Conservation (phyloP, 2,329 filamentous ascomycete genomes). For the Albophoma yamanashiensis region DNA sequence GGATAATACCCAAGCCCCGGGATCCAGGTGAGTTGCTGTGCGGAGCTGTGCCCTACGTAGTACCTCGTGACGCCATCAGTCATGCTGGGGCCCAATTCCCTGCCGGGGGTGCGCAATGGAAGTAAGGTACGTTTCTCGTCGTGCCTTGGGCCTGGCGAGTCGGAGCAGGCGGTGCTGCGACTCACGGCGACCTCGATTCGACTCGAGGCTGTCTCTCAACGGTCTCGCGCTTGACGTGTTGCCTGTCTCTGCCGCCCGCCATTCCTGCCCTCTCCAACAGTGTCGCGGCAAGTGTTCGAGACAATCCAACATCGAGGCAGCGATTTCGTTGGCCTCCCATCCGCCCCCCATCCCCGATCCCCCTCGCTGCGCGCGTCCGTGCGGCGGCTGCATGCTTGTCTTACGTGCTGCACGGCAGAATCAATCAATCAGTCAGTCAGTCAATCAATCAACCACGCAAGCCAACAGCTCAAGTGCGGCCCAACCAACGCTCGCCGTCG, state of each 20-base stretch:
- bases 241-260: background rate
- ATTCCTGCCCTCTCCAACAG: background rate
- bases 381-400: constrained; percentile 1
- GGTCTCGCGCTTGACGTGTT: background rate
- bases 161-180: background rate
- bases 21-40: background rate
- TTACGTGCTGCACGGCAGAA: constrained; percentile 1
- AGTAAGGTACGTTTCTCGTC: background rate
- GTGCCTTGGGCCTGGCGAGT: no score
- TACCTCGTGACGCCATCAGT: background rate
- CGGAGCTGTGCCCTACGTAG: background rate
- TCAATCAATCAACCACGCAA: background rate
- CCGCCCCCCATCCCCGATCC: background rate
- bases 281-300: background rate
- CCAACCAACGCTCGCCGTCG: background rate
- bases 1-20: no score
- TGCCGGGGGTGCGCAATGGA: background rate
- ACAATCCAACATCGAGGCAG: background rate
- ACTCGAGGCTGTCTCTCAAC: background rate
- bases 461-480: background rate
- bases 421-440: background rate
- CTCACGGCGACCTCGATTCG: background rate
- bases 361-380: background rate
- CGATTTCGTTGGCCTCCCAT: background rate
- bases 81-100: background rate